A percentile compares a stretch with the other conserved stretches of the same genome.
Conservation (phyloP, 495 filamentous ascomycete genomes). For the Tricharina praecox region DNA sequence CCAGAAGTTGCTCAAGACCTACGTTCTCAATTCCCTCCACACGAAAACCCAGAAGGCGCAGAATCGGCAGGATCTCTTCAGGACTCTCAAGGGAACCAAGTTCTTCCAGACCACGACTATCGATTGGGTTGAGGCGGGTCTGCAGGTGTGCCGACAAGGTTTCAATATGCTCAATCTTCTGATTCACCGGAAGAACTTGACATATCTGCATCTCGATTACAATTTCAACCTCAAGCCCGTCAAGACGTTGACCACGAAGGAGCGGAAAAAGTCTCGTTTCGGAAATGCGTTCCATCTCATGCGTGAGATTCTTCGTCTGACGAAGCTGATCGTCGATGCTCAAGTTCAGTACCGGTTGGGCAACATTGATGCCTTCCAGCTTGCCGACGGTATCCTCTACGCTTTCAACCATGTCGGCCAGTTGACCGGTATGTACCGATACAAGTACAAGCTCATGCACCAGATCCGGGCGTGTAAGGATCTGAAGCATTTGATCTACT, state of each 20-base stretch:
- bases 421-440: slow-evolving; percentile 98
- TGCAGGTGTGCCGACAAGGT: slow-evolving; percentile 94
- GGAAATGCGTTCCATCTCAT: slow-evolving; percentile 99
- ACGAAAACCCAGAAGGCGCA: slow-evolving; percentile 87
- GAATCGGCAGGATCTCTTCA: slow-evolving; percentile 82
- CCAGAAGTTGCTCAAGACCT: slow-evolving; percentile 94
- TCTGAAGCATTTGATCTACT: slow-evolving; percentile 98
- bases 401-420: slow-evolving; percentile 99
- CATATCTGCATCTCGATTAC: slow-evolving; percentile 96
- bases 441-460: slow-evolving; percentile 99
- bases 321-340: slow-evolving; percentile 95
- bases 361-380: slow-evolving; percentile 97
- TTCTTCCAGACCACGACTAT: slow-evolving; percentile 99
- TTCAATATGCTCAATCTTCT: slow-evolving; percentile 99
- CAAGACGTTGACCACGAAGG: slow-evolving; percentile 96
- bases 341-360: slow-evolving; percentile 96
- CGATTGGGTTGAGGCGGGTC: slow-evolving; percentile 97
- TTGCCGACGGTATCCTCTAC: slow-evolving; percentile 95
- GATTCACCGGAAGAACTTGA: slow-evolving; percentile 97
- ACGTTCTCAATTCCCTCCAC: slow-evolving; percentile 89
- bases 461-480: slow-evolving; percentile 99
- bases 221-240: slow-evolving; percentile 99
- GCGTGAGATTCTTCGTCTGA: slow-evolving; percentile 94
- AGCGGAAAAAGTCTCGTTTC: slow-evolving; percentile 98
- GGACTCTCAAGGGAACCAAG: slow-evolving; percentile 82